A percentile compares a stretch with the other conserved stretches of the same genome.
Evolutionary conservation across 371 early-diverging fungal genomes (phyloP).

Genomic region (Mucor circinelloides): DNA sequence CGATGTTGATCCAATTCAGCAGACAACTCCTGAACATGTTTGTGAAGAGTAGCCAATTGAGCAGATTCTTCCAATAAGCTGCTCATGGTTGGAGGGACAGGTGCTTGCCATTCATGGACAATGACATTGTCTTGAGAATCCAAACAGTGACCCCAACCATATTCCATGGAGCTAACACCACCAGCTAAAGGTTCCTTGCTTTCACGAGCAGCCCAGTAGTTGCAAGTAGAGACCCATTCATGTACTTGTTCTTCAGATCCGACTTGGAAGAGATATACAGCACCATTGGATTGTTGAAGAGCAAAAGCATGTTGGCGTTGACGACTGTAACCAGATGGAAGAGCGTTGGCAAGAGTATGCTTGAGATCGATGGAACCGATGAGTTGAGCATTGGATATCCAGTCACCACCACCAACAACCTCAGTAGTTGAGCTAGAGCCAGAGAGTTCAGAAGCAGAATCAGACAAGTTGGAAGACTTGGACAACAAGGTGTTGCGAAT

Average conservation of each 20-base stretch:
- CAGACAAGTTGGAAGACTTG: constrained; percentile 36
- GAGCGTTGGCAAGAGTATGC: constrained; percentile 79
- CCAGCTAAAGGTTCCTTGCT: constrained; percentile 88
- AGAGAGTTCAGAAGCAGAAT: constrained; percentile 28
- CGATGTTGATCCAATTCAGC: constrained; percentile 44
- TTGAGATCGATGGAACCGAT: constrained; percentile 70
- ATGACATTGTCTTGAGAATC: not conserved
- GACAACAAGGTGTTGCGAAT: constrained; percentile 8
- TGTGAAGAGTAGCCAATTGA: constrained; percentile 34
- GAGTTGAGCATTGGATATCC: constrained; percentile 26
- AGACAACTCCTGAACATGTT: constrained; percentile 38
- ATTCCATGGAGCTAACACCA: constrained; percentile 86
- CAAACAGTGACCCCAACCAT: constrained; percentile 84
- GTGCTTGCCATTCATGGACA: constrained; percentile 45
- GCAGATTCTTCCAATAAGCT: constrained; percentile 38
- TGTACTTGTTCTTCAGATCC: constrained; percentile 65
- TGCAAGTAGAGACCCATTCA: constrained; percentile 87
- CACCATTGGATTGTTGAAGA: constrained; percentile 78
- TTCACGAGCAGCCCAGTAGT: constrained; percentile 92
- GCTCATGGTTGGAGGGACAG: constrained; percentile 35
- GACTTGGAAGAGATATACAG: constrained; percentile 85
- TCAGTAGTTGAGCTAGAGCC: not conserved
- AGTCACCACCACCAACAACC: constrained; percentile 19
- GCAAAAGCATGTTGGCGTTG: constrained; percentile 84
- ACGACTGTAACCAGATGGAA: constrained; percentile 83